Base-by-base conservation (phyloP, 176 grass and related monocot species). In the Microstegium vimineum region DNA sequence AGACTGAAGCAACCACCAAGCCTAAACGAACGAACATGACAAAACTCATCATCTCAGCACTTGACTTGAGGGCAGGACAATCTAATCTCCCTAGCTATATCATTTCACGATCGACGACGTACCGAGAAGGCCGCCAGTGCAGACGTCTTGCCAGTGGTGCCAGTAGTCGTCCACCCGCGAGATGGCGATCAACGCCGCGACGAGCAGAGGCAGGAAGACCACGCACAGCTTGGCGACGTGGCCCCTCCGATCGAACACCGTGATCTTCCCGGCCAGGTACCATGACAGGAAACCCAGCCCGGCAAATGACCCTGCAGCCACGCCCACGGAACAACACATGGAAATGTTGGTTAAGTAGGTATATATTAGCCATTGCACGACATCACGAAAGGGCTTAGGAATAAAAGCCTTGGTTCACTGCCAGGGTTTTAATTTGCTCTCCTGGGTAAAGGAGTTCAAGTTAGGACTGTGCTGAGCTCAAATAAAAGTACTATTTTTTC, bases 111-210 rank as follows among this genome's bases (percentile, higher is more conserved):
- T n/a, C n/a, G n/a, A n/a, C n/a, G n/a, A n/a, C n/a, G n/a, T n/a
- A 92, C 92, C 92, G 31, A 94, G 80, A 35, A 92, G 8, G 34
- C 81, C 90, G 22, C 90, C 90, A 0, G 84, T 47, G 72, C 28
- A 90, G 33, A 94, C 90, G 59, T 94, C 92, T 33, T 89, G 80
- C 92, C 92, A 92, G 18, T 94, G 90, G 84, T 94, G 92, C 84
- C 90, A 90, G 56, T 94, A 92, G 85, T 94, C 92, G 60, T 94
- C 92, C 6, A 94, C 90, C 67, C 92, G 73, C 23, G 92, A 92
- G 64, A 92, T 49, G 1, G 71, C 87, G 10, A 92, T 28, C 69
- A 94, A 68, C 11, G 68, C 75, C 16, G 87, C 92, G 15, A 83
- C 23, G 73, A 94, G 84, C 56, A 94, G 79, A 62, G 92, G 92